Base-by-base conservation (phyloP, 169 alveolate species). In the Eimeria falciformis region DNA sequence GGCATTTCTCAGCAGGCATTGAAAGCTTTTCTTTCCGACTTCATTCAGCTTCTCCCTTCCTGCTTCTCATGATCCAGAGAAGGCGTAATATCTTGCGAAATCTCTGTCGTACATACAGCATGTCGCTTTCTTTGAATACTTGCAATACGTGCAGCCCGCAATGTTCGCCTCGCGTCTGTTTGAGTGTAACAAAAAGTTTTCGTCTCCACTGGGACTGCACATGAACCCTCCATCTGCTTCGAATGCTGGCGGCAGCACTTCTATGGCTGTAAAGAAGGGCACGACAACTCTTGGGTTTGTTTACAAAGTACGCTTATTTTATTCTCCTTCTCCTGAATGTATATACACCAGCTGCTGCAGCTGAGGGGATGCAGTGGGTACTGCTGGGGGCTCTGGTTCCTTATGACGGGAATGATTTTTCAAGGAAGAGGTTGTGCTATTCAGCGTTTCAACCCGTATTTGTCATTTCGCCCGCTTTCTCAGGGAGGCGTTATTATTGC, bases 401-500 rank as follows among this genome's bases (percentile, higher is more conserved):
- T 33, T 33, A 33, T 33, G 40, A 33, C 2, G 40, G 40, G 40
- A 33, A 33, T 33, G 2, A 1, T 2, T 33, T 33, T 33, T 33
- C 40, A 33, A 33, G 40, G 40, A 33, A 33, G 40, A 53, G 62
- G 62, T 11, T 53, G 14, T 53, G 21, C 23, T 0, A 18, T 53
- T 53, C 3, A 53, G 3, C 11, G 62, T 53, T 53, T 53, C 14
- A 18, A 53, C 14, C 21, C 21, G 23, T 53, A 14, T 3, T 53
- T 53, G 14, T 53, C 40, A 2, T 33, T 33, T 33, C 2, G 40
- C 40, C 40, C 40, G 62, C 3, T 53, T 53, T 53, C 62, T 62
- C 97, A 98, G 95, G 99, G 98, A 27, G 99, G 99, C 33, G 98
- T 99, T 81, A 95, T 99, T 17, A 96, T 99, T 18, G 99, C 99